These are phyloP conservation scores for Kregervanrija delftensis DNA, from an alignment of 805 yeast species.

Conservation along the genomic window DNA sequence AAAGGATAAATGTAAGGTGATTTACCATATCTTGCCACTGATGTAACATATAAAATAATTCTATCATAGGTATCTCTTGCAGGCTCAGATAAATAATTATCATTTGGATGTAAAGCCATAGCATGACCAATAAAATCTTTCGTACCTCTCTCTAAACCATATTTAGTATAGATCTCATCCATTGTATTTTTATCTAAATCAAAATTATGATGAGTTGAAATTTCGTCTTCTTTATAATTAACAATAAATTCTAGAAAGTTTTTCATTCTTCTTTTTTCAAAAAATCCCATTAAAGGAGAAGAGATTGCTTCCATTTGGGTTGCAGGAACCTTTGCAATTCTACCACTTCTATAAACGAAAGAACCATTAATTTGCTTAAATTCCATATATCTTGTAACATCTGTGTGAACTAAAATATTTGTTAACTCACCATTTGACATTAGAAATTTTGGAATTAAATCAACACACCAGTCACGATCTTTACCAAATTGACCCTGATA, in stretches of 20 bases:
- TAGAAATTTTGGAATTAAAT: constrained; percentile 89
- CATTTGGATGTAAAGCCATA: constrained; percentile 95
- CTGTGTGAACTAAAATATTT: constrained; percentile 89
- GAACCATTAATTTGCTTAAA: constrained; percentile 96
- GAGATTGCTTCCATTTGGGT: constrained; percentile 86
- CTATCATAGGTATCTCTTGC: constrained; percentile 90
- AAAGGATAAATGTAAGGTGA: constrained; percentile 94
- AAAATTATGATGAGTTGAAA: constrained; percentile 76
- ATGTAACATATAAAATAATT: constrained; percentile 75
- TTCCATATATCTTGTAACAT: constrained; percentile 92
- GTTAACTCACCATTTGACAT: constrained; percentile 98
- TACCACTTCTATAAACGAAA: constrained; percentile 83
- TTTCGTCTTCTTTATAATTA: constrained; percentile 69
- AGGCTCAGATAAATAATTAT: constrained; percentile 79
- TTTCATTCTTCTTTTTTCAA: constrained; percentile 94
- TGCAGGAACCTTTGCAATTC: constrained; percentile 91
- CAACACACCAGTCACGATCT: constrained; percentile 97
- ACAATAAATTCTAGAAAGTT: constrained; percentile 84
- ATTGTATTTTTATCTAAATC: constrained; percentile 83
- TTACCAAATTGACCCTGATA: constrained; percentile 73
- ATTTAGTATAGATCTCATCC: constrained; percentile 84
- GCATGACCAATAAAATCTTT: constrained; percentile 97
- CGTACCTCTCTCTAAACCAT: constrained; percentile 87
- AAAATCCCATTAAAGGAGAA: constrained; percentile 90
- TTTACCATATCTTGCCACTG: constrained; percentile 92